Conservation (phyloP, 257 asterid genomes). For the Parsonsia alboflavescens region DNA sequence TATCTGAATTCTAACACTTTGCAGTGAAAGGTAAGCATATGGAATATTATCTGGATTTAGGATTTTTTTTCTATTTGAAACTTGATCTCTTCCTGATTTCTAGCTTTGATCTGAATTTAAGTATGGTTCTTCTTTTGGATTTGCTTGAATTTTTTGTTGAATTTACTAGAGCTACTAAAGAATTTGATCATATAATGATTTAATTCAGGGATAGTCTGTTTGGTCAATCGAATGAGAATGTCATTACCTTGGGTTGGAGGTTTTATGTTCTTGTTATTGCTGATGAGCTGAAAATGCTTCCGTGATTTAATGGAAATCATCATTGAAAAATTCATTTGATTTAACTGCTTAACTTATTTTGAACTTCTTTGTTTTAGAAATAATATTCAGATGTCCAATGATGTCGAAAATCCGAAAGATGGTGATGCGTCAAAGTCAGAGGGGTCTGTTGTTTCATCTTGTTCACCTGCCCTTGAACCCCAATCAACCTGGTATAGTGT, state of each 20-base stretch:
- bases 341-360: background rate
- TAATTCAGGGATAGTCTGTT: background rate
- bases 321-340: background rate
- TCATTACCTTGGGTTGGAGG: background rate
- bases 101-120: background rate
- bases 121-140: background rate
- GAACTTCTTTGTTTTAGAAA: constrained; percentile 5
- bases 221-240: background rate
- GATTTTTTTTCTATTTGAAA: background rate
- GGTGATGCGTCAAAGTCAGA: constrained; percentile 20
- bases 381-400: constrained; percentile 61
- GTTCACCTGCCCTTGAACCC: constrained; percentile 26
- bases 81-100: background rate
- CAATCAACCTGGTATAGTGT: constrained; percentile 40
- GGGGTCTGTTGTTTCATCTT: constrained; percentile 24
- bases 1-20: background rate
- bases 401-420: constrained; percentile 59
- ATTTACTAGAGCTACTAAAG: background rate
- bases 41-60: background rate
- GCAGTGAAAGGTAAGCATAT: constrained; percentile 5
- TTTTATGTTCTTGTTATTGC: background rate
- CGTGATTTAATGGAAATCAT: background rate
- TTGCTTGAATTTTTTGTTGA: background rate
- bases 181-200: background rate
- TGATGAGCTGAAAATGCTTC: background rate